These are phyloP conservation scores for Candida xyloterini DNA, from an alignment of 805 yeast genomes.

Conservation along the genomic window DNA sequence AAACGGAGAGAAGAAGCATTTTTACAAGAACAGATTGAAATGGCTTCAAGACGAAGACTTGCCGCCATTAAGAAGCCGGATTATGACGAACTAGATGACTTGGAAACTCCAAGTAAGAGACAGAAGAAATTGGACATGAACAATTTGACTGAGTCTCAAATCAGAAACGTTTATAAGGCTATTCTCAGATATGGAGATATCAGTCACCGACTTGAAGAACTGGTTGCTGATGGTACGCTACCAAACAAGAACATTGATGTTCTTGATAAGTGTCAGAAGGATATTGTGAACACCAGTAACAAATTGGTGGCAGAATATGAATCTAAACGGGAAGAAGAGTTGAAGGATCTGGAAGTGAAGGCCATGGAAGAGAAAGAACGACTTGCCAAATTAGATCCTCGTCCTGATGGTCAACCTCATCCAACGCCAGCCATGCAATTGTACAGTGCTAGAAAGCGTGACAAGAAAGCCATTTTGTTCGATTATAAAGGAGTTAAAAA, in stretches of 20 bases:
- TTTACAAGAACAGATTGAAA: conserved; percentile 83
- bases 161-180: conserved; percentile 80
- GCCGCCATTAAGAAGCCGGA: conserved; percentile 59
- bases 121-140: conserved; percentile 40
- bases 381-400: conserved; percentile 30
- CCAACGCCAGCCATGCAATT: conserved; percentile 37
- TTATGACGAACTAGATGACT: conserved; percentile 34
- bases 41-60: conserved; percentile 78
- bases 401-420: conserved; percentile 26
- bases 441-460: conserved; percentile 59
- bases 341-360: conserved; percentile 57
- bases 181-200: conserved; percentile 81
- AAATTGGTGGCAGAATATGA: conserved; percentile 65
- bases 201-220: conserved; percentile 70
- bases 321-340: conserved; percentile 49
- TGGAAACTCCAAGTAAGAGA: conserved; percentile 33
- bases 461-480: conserved; percentile 85
- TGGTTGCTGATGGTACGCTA: conserved; percentile 85
- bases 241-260: conserved; percentile 80
- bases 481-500: conserved; percentile 85
- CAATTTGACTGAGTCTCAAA: conserved; percentile 76
- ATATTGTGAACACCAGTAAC: conserved; percentile 60
- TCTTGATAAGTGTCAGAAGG: conserved; percentile 73
- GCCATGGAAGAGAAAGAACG: conserved; percentile 53
- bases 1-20: conserved; percentile 81